phyloP scores from a whole-genome alignment of 2,329 filamentous ascomycete species.

The Aquanectria penicillioides region DNA sequence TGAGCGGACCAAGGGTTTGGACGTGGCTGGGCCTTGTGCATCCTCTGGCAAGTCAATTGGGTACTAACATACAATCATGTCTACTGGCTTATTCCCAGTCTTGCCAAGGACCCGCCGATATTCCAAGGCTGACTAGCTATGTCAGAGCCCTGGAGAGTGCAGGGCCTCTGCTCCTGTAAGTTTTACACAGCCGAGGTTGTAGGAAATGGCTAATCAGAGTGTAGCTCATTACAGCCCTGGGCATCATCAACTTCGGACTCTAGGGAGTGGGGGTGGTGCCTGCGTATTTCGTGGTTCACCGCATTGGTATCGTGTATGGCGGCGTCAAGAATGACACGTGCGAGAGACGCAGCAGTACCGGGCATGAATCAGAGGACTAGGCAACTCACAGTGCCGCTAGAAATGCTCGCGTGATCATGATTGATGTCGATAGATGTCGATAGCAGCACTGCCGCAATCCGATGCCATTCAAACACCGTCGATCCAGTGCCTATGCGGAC shows the following conservation, averaged over 20 bases:
- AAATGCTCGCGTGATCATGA: too few relatives aligned
- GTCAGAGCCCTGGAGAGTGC: conserved; percentile 17
- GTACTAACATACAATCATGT: conserved; percentile 46
- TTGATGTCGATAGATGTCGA: too few relatives aligned
- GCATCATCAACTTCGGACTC: conserved; percentile 17
- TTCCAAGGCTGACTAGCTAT: conserved; percentile 1
- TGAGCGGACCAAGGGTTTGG: conserved; percentile 40
- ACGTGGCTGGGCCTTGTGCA: conserved; percentile 41
- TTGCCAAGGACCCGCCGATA: conserved; percentile 6
- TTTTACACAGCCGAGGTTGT: background rate
- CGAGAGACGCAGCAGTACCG: too few relatives aligned
- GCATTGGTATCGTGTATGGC: too few relatives aligned
- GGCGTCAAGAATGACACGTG: too few relatives aligned
- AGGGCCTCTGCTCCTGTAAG: conserved; percentile 11
- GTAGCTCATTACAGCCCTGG: conserved; percentile 14
- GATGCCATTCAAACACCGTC: too few relatives aligned
- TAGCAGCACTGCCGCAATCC: too few relatives aligned
- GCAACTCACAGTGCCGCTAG: too few relatives aligned
- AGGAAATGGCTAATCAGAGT: background rate
- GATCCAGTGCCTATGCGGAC: too few relatives aligned
- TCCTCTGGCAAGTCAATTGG: conserved; percentile 46
- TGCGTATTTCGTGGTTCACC: background rate
- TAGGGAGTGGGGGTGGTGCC: conserved; percentile 14
- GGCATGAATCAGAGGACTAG: background rate
- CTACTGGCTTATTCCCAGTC: conserved; percentile 45